Conservation (phyloP, 768 basidiomycete genomes). For the Leccinum disarticulatum region DNA sequence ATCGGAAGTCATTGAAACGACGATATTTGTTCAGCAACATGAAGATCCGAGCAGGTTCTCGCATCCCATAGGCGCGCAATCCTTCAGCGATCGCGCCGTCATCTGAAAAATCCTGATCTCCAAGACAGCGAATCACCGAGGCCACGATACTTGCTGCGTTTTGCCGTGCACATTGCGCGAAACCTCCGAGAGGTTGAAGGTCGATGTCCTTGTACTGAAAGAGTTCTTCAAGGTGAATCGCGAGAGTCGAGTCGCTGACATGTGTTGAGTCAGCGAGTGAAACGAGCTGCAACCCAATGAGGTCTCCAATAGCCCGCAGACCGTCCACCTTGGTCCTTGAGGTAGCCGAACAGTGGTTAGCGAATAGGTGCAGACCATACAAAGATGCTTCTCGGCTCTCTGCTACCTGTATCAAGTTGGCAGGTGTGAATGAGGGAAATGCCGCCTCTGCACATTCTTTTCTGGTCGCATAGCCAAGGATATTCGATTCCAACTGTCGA, state of each 20-base stretch:
- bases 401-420: conserved; percentile 53
- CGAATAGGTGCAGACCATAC: conserved; percentile 49
- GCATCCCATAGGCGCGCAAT: conserved; percentile 38
- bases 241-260: conserved; percentile 17
- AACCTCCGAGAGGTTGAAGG: conserved; percentile 29
- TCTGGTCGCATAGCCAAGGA: conserved; percentile 75
- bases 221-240: conserved; percentile 34
- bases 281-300: conserved; percentile 62
- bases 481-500: conserved; percentile 62
- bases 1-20: conserved; percentile 42
- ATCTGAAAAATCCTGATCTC: conserved; percentile 62
- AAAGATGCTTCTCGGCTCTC: conserved; percentile 25
- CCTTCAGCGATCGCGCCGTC: conserved; percentile 49
- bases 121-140: conserved; percentile 59
- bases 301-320: conserved; percentile 64
- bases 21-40: conserved; percentile 53
- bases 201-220: conserved; percentile 37
- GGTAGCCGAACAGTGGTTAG: conserved; percentile 59
- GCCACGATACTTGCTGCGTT: conserved; percentile 58
- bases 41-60: conserved; percentile 47
- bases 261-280: conserved; percentile 40
- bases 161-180: conserved; percentile 38
- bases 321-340: conserved; percentile 52
- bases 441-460: conserved; percentile 66
- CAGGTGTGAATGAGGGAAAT: conserved; percentile 66